Conservation (phyloP, 2,329 filamentous ascomycete genomes). For the Colletotrichum sp. region DNA sequence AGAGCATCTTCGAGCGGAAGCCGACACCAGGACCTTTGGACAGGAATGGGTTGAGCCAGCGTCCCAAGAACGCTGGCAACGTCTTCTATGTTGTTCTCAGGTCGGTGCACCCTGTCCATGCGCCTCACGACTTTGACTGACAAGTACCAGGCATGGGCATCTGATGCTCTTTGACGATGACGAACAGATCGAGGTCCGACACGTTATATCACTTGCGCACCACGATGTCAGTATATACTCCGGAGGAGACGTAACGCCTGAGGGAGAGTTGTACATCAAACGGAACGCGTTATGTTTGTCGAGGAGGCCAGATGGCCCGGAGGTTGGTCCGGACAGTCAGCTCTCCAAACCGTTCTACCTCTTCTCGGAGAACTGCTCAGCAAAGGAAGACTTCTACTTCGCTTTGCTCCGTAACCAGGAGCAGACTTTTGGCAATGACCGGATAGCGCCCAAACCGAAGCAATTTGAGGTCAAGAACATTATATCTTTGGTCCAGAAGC, state of each 20-base stretch:
- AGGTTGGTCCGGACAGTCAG: conserved; percentile 59
- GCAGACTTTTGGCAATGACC: conserved; percentile 61
- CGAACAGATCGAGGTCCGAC: conserved; percentile 92
- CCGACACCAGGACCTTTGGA: conserved; percentile 52
- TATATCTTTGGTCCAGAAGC: conserved; percentile 84
- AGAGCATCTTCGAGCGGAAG: conserved; percentile 91
- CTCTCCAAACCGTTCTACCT: conserved; percentile 86
- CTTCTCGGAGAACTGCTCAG: conserved; percentile 93
- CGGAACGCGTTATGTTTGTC: conserved; percentile 85
- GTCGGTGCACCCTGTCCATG: conserved; percentile 48
- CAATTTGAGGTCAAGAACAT: conserved; percentile 86
- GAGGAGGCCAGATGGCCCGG: conserved; percentile 63
- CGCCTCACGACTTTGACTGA: conserved; percentile 6
- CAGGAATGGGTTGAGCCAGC: conserved; percentile 52
- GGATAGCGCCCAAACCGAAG: conserved; percentile 70
- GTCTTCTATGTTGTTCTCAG: conserved; percentile 92
- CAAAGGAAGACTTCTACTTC: conserved; percentile 99
- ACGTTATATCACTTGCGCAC: conserved; percentile 91
- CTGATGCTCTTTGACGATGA: conserved; percentile 97
- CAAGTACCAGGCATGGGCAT: conserved; percentile 77
- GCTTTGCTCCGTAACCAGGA: conserved; percentile 86
- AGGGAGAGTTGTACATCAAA: conserved; percentile 96
- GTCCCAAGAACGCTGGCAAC: conserved; percentile 75
- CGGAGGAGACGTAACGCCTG: conserved; percentile 77
- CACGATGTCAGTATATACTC: conserved; percentile 86